These are phyloP conservation scores for Malassezia slooffiae DNA, from an alignment of 1,284 basidiomycete genomes.

Conservation along the genomic window DNA sequence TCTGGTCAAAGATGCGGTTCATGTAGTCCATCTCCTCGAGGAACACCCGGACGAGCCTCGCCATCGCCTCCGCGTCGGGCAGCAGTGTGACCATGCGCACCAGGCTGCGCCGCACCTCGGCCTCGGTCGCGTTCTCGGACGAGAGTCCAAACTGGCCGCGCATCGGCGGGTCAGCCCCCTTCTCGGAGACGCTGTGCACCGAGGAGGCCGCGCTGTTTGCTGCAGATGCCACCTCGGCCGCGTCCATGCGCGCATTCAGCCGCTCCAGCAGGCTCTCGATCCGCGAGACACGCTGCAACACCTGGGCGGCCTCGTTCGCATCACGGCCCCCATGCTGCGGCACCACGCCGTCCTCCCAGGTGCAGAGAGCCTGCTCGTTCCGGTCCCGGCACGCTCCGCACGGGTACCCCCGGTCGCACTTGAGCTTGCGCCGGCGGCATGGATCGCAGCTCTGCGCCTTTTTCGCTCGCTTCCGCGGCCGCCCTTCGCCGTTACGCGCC, in stretches of 20 bases:
- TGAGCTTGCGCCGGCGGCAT: slow-evolving; percentile 36
- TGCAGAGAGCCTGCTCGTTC: slow-evolving; percentile 34
- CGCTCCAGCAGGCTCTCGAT: slow-evolving; percentile 29
- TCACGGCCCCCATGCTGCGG: slow-evolving; percentile 30
- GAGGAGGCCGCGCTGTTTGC: slow-evolving; percentile 5
- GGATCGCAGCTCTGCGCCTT: slow-evolving; percentile 38
- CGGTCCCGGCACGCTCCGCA: slow-evolving; percentile 43
- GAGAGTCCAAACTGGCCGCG: slow-evolving; percentile 25
- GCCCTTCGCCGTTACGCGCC: neutral
- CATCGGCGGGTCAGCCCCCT: too few species aligned
- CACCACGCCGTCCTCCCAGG: slow-evolving; percentile 34
- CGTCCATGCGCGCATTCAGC: slow-evolving; percentile 21
- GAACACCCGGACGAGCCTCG: slow-evolving; percentile 19
- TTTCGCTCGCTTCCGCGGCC: slow-evolving; percentile 26
- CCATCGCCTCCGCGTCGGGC: slow-evolving; percentile 18
- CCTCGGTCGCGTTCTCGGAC: slow-evolving; percentile 15
- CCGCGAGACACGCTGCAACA: slow-evolving; percentile 25
- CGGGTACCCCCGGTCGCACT: slow-evolving; percentile 36
- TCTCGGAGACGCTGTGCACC: slow-evolving; percentile 11
- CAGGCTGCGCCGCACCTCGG: slow-evolving; percentile 19
- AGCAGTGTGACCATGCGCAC: slow-evolving; percentile 19
- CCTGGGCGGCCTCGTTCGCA: slow-evolving; percentile 12
- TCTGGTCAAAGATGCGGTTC: slow-evolving; percentile 19
- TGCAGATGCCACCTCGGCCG: neutral
- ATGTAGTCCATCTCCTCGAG: slow-evolving; percentile 26